Conservation (phyloP, 345 rosid genomes). For the Atalantia buxifolia region DNA sequence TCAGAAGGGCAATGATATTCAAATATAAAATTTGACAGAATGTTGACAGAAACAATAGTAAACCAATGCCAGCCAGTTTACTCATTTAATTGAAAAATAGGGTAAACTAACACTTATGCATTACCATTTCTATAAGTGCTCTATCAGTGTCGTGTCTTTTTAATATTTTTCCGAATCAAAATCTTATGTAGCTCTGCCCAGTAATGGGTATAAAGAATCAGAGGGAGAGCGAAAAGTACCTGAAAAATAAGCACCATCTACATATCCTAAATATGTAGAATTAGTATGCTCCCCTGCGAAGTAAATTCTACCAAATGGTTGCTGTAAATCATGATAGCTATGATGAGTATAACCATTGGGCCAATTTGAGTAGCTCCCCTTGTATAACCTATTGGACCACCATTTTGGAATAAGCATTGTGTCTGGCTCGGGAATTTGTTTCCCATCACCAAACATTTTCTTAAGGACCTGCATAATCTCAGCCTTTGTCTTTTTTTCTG, state of each 20-base stretch:
- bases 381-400: conserved; percentile 21
- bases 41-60: no score
- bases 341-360: conserved; percentile 11
- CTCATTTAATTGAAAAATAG: no score
- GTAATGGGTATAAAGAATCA: no score
- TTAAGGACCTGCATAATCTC: conserved; percentile 19
- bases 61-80: no score
- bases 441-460: conserved; percentile 16
- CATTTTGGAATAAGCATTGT: conserved; percentile 27
- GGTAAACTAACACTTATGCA: no score
- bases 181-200: no score
- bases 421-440: conserved; percentile 17
- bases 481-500: conserved; percentile 12
- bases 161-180: no score
- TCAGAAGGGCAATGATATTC: no score
- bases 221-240: conserved; percentile 5
- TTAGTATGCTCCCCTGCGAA: conserved; percentile 37
- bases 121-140: no score
- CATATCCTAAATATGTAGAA: conserved; percentile 22
- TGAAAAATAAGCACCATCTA: conserved; percentile 27
- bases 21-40: no score
- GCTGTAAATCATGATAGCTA: conserved; percentile 19
- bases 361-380: conserved; percentile 26
- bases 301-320: conserved; percentile 27
- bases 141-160: no score